Percentiles rank a stretch among this genome's conserved stretches.
Evolutionary conservation across 371 early-diverging fungal species (phyloP).

Genomic region (Lichtheimia ramosa): DNA sequence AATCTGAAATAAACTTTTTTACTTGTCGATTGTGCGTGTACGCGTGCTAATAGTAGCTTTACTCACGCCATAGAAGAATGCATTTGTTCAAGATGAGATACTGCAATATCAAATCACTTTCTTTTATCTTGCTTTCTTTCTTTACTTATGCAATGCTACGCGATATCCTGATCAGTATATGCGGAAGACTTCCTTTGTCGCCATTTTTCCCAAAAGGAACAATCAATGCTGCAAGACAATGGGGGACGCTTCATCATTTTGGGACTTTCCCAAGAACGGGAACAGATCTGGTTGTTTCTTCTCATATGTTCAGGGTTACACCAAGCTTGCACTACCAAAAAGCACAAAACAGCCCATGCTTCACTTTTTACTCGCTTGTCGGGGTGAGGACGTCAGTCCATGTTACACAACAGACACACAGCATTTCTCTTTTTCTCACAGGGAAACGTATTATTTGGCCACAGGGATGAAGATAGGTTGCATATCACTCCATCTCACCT

Average conservation of each 20-base stretch:
- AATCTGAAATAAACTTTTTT: conserved; percentile 1
- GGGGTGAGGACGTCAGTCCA: no score
- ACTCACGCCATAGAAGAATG: conserved; percentile 2
- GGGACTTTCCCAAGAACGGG: neutral
- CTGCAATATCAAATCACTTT: neutral
- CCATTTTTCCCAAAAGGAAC: neutral
- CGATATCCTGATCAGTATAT: no score
- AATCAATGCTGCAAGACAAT: conserved; percentile 4
- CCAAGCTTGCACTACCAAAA: no score
- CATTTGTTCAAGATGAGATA: neutral
- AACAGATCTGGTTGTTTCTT: conserved; percentile 1
- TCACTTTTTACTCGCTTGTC: no score
- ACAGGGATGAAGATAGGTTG: no score
- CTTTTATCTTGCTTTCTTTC: neutral
- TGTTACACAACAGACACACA: no score
- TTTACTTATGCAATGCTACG: no score
- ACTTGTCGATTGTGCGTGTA: neutral
- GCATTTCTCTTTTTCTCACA: no score
- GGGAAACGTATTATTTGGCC: no score
- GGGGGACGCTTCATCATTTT: neutral
- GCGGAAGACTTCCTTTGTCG: neutral
- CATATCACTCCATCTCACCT: no score
- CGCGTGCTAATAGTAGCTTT: neutral
- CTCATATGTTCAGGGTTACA: neutral
- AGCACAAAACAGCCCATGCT: no score